phyloP scores from a whole-genome alignment of 352 stramenopile species.

The Globisporangium echinulatum region DNA sequence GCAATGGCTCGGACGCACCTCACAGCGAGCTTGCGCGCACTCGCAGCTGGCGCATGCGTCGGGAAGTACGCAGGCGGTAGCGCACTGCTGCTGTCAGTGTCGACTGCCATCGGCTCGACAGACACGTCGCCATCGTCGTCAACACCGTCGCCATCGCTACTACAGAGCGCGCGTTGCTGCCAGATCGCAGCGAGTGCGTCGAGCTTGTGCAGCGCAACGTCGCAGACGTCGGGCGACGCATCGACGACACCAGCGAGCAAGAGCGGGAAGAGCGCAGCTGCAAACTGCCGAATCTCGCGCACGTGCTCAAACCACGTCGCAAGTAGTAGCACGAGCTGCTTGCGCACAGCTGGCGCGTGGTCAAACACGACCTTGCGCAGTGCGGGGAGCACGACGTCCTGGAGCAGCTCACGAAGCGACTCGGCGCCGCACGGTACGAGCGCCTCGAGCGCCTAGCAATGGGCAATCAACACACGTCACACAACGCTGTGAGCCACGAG shows the following conservation, averaged over 20 bases:
- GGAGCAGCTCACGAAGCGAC: constrained; percentile 64
- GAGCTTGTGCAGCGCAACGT: constrained; percentile 31
- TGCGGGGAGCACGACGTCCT: constrained; percentile 62
- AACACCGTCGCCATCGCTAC: constrained; percentile 8
- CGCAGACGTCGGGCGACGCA: constrained; percentile 59
- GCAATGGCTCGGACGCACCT: constrained; percentile 13
- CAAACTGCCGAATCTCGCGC: constrained; percentile 48
- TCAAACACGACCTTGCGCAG: constrained; percentile 70
- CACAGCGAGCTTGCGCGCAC: constrained; percentile 31
- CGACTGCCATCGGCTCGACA: constrained; percentile 31
- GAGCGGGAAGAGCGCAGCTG: constrained; percentile 57
- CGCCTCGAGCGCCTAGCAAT: constrained; percentile 42
- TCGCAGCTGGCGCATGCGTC: constrained; percentile 34
- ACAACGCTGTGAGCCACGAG: background rate
- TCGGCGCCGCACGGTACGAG: constrained; percentile 65
- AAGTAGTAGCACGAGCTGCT: constrained; percentile 56
- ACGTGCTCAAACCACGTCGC: constrained; percentile 57
- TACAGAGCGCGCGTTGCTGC: constrained; percentile 3
- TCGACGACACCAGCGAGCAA: constrained; percentile 62
- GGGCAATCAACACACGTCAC: too few species aligned
- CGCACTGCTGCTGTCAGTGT: constrained; percentile 5
- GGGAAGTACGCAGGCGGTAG: constrained; percentile 44
- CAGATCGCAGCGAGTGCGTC: constrained; percentile 40
- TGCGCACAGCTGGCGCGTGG: constrained; percentile 52
- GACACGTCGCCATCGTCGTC: constrained; percentile 16